Evolutionary conservation across 2,329 filamentous ascomycete genomes (phyloP), one percentile per base, ranked within the genome.

Genomic region (Aspergillus sergii): DNA sequence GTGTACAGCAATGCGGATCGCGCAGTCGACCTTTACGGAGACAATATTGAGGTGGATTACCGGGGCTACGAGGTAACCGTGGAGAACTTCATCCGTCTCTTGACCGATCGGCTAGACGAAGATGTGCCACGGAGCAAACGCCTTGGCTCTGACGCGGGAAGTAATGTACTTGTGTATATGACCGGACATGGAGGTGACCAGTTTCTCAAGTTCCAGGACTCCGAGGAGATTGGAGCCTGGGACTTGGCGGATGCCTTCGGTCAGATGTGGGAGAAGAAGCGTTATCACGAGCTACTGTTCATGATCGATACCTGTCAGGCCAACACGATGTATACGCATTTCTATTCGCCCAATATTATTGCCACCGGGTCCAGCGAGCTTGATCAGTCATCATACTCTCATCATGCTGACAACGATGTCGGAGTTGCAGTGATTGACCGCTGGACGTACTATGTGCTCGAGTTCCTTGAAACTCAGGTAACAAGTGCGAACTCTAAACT

Each of bases 271-370:
- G 95, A 99, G 85, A 99, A 99, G 88, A 96, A 96, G 83, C 90
- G 95, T 83, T 99, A 98, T 79, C 92, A 98, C 77, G 95, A 99
- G 80, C 89, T 99, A 70, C 87, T 99, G 62, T 99, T 99, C 84
- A 99, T 99, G 95, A 99, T 99, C 80, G 95, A 99, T 78, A 99
- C 95, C 0, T 99, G 95, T 82, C 95, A 99, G 81, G 95, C 95
- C 60, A 99, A 99, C 78, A 99, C 95, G 36, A 97, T 99, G 93
- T 99, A 97, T 82, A 94, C 90, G 76, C 94, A 97, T 72, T 92
- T 99, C 74, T 99, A 99, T 83, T 96, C 93, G 6, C 94, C 94
- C 55, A 98, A 98, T 74, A 97, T 99, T 72, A 93, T 99, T 73
- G 95, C 95, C 0, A 99, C 96, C 0, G 95, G 95, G n/a, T 96